A percentile compares a stretch with the other conserved stretches of the same genome.
Conservation (phyloP, 257 asterid genomes). For the Rubia yunnanensis region DNA sequence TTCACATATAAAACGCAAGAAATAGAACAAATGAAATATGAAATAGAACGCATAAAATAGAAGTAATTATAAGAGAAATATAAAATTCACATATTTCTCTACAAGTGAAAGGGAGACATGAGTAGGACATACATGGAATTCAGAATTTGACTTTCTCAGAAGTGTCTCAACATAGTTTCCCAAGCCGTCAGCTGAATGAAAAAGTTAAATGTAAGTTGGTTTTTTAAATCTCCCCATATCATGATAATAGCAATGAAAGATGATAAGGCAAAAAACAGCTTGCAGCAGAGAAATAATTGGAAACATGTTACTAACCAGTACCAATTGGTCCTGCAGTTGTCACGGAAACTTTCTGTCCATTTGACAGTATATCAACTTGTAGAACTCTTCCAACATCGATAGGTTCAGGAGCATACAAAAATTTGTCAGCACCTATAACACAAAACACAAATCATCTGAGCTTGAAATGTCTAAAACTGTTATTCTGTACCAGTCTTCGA, state of each 20-base stretch:
- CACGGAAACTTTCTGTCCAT: slow-evolving; percentile 40
- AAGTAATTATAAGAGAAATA: neutral
- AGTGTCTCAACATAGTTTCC: slow-evolving; percentile 68
- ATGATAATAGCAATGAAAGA: neutral
- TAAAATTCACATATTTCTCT: no score
- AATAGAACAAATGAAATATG: no score
- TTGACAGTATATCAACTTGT: slow-evolving; percentile 58
- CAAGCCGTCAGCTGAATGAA: slow-evolving; percentile 35
- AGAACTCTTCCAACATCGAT: slow-evolving; percentile 81
- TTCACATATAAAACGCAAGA: neutral
- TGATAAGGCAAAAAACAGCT: neutral
- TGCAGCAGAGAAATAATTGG: neutral
- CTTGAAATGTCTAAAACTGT: neutral
- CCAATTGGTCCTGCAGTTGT: slow-evolving; percentile 64
- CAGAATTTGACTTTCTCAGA: slow-evolving; percentile 56
- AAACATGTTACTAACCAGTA: slow-evolving; percentile 44
- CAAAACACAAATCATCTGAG: slow-evolving; percentile 1
- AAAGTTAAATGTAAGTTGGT: neutral
- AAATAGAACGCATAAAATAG: neutral
- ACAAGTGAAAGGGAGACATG: neutral
- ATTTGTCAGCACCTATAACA: slow-evolving; percentile 68
- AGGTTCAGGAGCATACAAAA: slow-evolving; percentile 90
- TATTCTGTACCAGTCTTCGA: neutral
- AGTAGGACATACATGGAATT: slow-evolving; percentile 60
- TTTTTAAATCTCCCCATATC: neutral